Evolutionary conservation across 495 filamentous ascomycete species (phyloP), one percentile per base, ranked within the genome.

Genomic region (Penicillium cinerascens): DNA sequence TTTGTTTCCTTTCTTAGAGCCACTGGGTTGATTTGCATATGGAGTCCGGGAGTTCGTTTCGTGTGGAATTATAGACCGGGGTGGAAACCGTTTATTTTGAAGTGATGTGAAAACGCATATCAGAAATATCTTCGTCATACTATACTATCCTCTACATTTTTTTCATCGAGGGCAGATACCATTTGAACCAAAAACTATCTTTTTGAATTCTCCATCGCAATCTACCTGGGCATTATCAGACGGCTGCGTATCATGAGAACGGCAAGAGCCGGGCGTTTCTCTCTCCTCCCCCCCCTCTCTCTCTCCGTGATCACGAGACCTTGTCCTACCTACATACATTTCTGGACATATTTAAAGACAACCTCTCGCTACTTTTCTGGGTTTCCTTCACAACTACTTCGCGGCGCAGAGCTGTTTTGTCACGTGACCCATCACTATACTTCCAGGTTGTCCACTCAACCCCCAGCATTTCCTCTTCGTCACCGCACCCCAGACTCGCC

Each of bases 21-120:
- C 42, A 42, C 37, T 42, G 16, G 48, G 21, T 43, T 44, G 44
- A 21, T 18, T 42, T 52, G 55, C 58, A 57, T 61, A 35, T 36
- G 58, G 58, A 54, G 58, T 61, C 47, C 40, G 18, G 58, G 58
- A 51, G 58, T 61, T 40, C 36, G 42, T 49, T 52, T 50, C 22
- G 47, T 51, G 18, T 44, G 57, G 52, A 52, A 60, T 60, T 6
- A 26, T 46, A 40, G 50, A 26, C 18, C 33, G 49, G 6, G 42
- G 22, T 33, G 49, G 49, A 33, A 23, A 50, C 39, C 17, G 42
- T 53, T 43, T 47, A 46, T 39, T 7, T 44, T 35, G 22, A 36
- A 51, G 49, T 44, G 45, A 57, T 52, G 47, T 26, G 33, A 49
- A 45, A 41, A 40, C 35, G 47, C 42, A 56, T 47, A 22, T 43